Percentiles rank a stretch among this genome's conserved stretches.
Conservation (phyloP, 1,284 basidiomycete genomes). For the Lentinula novae-zelandiae region DNA sequence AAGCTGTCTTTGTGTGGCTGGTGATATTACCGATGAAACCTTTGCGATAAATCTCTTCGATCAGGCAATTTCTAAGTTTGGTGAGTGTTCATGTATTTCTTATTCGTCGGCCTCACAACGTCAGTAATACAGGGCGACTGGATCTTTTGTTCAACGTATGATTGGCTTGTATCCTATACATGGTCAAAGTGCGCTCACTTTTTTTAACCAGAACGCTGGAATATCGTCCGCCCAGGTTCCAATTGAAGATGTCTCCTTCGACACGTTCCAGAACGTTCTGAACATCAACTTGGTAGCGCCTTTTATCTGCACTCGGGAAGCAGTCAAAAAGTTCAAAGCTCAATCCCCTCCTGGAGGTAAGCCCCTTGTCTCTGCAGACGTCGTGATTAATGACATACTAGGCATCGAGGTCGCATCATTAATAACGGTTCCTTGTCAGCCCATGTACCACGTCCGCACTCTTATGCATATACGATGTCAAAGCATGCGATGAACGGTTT, state of each 20-base stretch:
- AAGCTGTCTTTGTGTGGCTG: slow-evolving; percentile 43
- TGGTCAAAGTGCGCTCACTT: background rate
- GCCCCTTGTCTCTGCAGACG: slow-evolving; percentile 11
- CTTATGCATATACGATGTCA: slow-evolving; percentile 66
- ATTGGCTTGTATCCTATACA: slow-evolving; percentile 4
- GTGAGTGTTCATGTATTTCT: slow-evolving; percentile 28
- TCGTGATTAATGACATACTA: background rate
- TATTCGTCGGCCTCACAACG: background rate
- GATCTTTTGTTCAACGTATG: slow-evolving; percentile 78
- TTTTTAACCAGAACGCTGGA: slow-evolving; percentile 59
- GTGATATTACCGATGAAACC: slow-evolving; percentile 60
- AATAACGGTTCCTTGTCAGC: slow-evolving; percentile 83
- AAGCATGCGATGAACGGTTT: slow-evolving; percentile 79
- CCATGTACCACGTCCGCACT: slow-evolving; percentile 66
- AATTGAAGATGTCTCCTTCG: slow-evolving; percentile 63
- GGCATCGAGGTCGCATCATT: slow-evolving; percentile 61
- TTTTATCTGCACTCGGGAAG: slow-evolving; percentile 77
- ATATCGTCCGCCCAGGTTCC: slow-evolving; percentile 44
- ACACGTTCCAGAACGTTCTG: slow-evolving; percentile 60
- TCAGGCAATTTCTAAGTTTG: slow-evolving; percentile 52
- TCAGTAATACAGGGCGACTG: slow-evolving; percentile 47
- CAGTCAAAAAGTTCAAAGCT: slow-evolving; percentile 68
- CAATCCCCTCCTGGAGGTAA: slow-evolving; percentile 70
- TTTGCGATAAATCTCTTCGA: slow-evolving; percentile 62
- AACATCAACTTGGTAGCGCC: slow-evolving; percentile 70